Evolutionary conservation across 2,329 filamentous ascomycete genomes (phyloP).

Genomic region (Apiospora aurea): DNA sequence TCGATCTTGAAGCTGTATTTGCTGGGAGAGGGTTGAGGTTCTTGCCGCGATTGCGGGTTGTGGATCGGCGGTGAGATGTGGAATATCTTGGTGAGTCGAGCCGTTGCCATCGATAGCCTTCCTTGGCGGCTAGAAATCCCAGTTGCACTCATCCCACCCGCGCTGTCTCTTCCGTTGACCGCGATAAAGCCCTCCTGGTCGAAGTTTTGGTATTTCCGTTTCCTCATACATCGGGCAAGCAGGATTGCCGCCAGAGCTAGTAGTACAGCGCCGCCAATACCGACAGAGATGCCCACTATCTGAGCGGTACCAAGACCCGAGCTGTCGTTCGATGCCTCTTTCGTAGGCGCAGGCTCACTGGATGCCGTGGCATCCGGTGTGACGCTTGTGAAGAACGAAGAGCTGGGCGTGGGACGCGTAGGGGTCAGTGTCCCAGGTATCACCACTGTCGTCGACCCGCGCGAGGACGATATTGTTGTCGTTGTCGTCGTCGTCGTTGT

Average conservation of each 20-base stretch:
- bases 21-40: conserved; percentile 32
- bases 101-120: conserved; percentile 29
- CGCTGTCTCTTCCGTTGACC: conserved; percentile 46
- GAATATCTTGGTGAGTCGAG: conserved; percentile 39
- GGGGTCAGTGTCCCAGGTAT: neutral
- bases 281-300: conserved; percentile 65
- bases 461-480: conserved; percentile 28
- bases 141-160: conserved; percentile 30
- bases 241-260: conserved; percentile 58
- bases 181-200: conserved; percentile 48
- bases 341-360: conserved; percentile 20
- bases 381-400: conserved; percentile 39
- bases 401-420: neutral
- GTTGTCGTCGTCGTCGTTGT: conserved; percentile 29
- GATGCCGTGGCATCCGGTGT: conserved; percentile 30
- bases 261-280: conserved; percentile 55
- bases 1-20: conserved; percentile 28
- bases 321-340: conserved; percentile 21
- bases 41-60: conserved; percentile 36
- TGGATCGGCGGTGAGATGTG: conserved; percentile 52
- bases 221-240: conserved; percentile 51
- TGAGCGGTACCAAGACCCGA: conserved; percentile 48
- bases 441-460: conserved; percentile 25
- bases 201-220: conserved; percentile 45
- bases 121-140: neutral